A percentile compares a stretch with the other conserved stretches of the same genome.
phyloP scores from a whole-genome alignment of 179 eudicot species.

The Beta corolliflora region DNA sequence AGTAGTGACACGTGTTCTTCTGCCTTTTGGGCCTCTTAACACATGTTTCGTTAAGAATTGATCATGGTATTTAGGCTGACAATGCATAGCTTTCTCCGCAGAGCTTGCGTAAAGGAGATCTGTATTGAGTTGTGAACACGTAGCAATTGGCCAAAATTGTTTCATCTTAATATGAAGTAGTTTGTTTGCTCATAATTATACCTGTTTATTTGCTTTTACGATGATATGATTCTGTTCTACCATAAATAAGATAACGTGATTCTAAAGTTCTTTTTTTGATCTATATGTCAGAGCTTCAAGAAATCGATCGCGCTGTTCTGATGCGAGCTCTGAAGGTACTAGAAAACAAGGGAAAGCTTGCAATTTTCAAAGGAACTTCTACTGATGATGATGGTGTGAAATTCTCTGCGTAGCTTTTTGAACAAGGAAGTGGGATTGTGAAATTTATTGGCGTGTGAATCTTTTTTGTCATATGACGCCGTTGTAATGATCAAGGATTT shows the following conservation, averaged over 20 bases:
- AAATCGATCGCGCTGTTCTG: constrained; percentile 76
- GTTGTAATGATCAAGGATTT: background rate
- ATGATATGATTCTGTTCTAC: too few relatives aligned
- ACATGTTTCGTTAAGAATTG: background rate
- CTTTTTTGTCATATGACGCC: background rate
- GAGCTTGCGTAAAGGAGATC: background rate
- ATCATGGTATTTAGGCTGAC: background rate
- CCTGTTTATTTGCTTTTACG: background rate
- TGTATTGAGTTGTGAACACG: background rate
- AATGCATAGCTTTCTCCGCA: background rate
- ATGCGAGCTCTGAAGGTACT: constrained; percentile 82
- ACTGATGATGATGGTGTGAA: constrained; percentile 95
- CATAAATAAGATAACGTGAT: background rate
- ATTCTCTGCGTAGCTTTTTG: constrained; percentile 56
- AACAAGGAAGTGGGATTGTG: background rate
- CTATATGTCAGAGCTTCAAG: constrained; percentile 67
- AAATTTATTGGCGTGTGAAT: background rate
- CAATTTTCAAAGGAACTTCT: constrained; percentile 87
- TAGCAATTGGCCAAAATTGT: background rate
- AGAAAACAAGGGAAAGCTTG: constrained; percentile 91
- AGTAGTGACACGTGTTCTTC: too few relatives aligned
- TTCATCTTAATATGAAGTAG: background rate
- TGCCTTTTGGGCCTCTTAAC: too few relatives aligned
- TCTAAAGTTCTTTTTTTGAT: background rate
- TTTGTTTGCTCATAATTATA: background rate